phyloP scores from a whole-genome alignment of 176 grass and related monocot species.

The Oropetium thomaeum region DNA sequence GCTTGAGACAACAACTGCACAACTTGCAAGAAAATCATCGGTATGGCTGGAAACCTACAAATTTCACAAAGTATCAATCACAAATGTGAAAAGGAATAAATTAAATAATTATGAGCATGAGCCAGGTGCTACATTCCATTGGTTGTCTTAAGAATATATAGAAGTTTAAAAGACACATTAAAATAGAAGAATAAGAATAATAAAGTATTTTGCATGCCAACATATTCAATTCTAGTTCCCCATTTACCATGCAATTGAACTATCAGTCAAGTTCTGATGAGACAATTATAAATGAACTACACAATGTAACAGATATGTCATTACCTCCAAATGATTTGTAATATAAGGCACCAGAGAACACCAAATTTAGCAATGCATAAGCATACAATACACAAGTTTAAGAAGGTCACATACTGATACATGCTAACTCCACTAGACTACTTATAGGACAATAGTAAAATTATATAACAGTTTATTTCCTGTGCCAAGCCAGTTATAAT shows the following conservation, averaged over 20 bases:
- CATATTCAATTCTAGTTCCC: neutral
- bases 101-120: neutral
- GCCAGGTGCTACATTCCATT: neutral
- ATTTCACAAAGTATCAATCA: neutral
- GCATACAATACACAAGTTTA: neutral
- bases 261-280: neutral
- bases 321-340: neutral
- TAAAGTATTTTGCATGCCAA: neutral
- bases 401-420: neutral
- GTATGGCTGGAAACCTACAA: constrained; percentile 51
- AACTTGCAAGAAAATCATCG: constrained; percentile 98
- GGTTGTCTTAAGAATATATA: neutral
- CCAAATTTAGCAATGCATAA: constrained; percentile 3
- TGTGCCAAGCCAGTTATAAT: neutral
- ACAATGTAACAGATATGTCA: neutral
- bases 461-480: neutral
- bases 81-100: neutral
- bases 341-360: neutral
- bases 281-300: constrained; percentile 6
- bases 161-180: neutral
- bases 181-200: neutral
- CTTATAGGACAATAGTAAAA: neutral
- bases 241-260: neutral
- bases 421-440: neutral
- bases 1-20: constrained; percentile 98